Percentiles rank a stretch among this genome's conserved stretches.
These are phyloP conservation scores for Neurospora sp. DNA, from an alignment of 495 filamentous ascomycete genomes.

Conservation along the genomic window DNA sequence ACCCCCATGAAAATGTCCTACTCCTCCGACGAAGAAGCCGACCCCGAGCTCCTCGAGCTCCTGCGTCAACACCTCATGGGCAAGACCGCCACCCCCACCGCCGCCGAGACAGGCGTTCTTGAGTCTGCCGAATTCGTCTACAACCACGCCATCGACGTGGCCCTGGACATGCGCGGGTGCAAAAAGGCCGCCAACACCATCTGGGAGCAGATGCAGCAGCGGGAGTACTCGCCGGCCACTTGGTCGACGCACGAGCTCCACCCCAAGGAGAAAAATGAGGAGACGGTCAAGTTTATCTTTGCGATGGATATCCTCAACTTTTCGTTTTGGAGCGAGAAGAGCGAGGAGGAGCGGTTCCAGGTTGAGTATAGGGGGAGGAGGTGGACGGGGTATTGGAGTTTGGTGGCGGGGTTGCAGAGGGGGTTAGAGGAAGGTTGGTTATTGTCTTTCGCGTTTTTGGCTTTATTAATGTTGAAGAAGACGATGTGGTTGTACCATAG, in stretches of 20 bases:
- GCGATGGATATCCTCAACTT: constrained; percentile 96
- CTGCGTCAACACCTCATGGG: constrained; percentile 69
- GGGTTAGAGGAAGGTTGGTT: constrained; percentile 76
- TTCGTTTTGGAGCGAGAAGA: constrained; percentile 67
- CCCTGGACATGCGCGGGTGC: constrained; percentile 63
- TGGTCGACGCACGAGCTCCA: constrained; percentile 92
- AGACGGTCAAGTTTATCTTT: constrained; percentile 82
- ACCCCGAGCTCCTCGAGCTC: constrained; percentile 78
- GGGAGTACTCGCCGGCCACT: constrained; percentile 66
- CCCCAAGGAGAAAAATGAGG: constrained; percentile 66
- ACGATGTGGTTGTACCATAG: neutral
- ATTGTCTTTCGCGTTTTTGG: neutral
- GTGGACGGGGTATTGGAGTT: constrained; percentile 93
- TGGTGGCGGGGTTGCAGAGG: constrained; percentile 76
- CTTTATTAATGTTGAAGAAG: neutral
- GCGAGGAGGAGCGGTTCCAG: constrained; percentile 56
- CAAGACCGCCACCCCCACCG: constrained; percentile 26
- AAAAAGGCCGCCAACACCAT: constrained; percentile 74
- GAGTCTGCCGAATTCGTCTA: constrained; percentile 76
- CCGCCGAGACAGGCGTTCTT: constrained; percentile 69
- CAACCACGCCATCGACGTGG: constrained; percentile 88
- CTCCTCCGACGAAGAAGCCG: constrained; percentile 83
- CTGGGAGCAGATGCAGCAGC: constrained; percentile 69
- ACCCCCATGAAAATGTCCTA: constrained; percentile 54
- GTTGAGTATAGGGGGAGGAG: constrained; percentile 67